phyloP scores from a whole-genome alignment of 192 early-diverging fungal species.

The Entophlyctis helioformis region DNA sequence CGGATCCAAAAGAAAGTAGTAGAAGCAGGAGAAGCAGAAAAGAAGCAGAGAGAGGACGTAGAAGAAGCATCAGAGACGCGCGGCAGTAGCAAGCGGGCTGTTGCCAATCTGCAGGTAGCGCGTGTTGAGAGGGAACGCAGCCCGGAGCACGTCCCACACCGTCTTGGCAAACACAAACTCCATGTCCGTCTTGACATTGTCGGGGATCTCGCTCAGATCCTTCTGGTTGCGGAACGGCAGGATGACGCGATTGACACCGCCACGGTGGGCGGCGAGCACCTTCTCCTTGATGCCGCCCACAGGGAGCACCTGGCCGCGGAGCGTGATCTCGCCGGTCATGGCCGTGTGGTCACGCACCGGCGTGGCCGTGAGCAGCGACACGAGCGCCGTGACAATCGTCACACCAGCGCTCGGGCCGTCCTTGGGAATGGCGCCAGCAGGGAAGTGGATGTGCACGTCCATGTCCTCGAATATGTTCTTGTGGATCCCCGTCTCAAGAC shows the following conservation, averaged over 20 bases:
- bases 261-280: conserved; percentile 67
- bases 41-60: no score
- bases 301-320: conserved; percentile 67
- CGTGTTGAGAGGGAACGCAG: conserved; percentile 20
- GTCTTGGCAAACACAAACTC: conserved; percentile 56
- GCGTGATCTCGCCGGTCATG: conserved; percentile 83
- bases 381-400: conserved; percentile 64
- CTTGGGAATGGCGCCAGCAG: conserved; percentile 66
- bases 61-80: no score
- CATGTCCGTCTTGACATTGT: conserved; percentile 50
- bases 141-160: conserved; percentile 51
- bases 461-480: conserved; percentile 24
- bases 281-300: conserved; percentile 87
- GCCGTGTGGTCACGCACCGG: conserved; percentile 37
- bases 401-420: conserved; percentile 67
- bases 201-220: conserved; percentile 63
- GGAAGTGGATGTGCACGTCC: conserved; percentile 86
- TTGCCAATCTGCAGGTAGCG: no score
- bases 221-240: conserved; percentile 59
- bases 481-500: conserved; percentile 22
- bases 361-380: conserved; percentile 56
- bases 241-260: conserved; percentile 61
- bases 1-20: no score
- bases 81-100: no score
- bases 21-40: no score